Percentiles rank a stretch among this genome's conserved stretches.
Evolutionary conservation across 163 green algal species (phyloP).

Genomic region (Chlamydomonas reinhardtii): DNA sequence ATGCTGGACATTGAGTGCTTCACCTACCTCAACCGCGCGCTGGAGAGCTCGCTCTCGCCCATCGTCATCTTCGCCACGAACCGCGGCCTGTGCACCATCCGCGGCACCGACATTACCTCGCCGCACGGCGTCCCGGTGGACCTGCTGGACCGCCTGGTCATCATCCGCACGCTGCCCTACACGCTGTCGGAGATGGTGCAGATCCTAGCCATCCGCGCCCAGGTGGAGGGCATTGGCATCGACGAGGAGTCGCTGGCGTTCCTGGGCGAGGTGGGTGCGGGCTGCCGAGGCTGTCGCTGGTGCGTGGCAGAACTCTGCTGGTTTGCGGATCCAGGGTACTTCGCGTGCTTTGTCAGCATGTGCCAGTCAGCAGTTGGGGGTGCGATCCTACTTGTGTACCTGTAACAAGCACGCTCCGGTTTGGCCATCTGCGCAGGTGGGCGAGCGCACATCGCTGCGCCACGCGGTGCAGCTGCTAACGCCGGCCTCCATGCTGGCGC

Average conservation of each 20-base stretch:
- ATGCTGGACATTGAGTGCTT: conserved; percentile 99
- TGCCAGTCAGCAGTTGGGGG: too few relatives aligned
- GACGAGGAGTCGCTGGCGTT: conserved; percentile 87
- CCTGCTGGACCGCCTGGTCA: conserved; percentile 97
- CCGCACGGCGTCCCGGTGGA: conserved; percentile 98
- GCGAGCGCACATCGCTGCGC: conserved; percentile 87
- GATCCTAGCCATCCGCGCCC: conserved; percentile 92
- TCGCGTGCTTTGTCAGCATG: too few relatives aligned
- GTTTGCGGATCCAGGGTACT: too few relatives aligned
- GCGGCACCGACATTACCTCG: conserved; percentile 91
- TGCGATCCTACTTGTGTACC: too few relatives aligned
- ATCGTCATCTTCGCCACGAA: conserved; percentile 99
- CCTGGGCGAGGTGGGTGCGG: conserved; percentile 75
- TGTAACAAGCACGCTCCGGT: too few relatives aligned
- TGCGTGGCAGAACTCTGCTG: too few relatives aligned
- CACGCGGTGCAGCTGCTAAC: conserved; percentile 97
- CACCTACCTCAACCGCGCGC: conserved; percentile 97
- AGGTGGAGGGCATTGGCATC: conserved; percentile 75
- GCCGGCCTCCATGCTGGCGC: conserved; percentile 87
- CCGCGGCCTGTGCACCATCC: conserved; percentile 92
- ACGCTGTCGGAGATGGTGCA: conserved; percentile 94
- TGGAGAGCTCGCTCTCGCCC: conserved; percentile 94
- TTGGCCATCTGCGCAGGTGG: conserved; percentile 65
- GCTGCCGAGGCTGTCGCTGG: not conserved
- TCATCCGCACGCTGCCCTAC: conserved; percentile 98